Base-by-base conservation (phyloP, 371 early-diverging fungal genomes). In the Dichotomocladium elegans region DNA sequence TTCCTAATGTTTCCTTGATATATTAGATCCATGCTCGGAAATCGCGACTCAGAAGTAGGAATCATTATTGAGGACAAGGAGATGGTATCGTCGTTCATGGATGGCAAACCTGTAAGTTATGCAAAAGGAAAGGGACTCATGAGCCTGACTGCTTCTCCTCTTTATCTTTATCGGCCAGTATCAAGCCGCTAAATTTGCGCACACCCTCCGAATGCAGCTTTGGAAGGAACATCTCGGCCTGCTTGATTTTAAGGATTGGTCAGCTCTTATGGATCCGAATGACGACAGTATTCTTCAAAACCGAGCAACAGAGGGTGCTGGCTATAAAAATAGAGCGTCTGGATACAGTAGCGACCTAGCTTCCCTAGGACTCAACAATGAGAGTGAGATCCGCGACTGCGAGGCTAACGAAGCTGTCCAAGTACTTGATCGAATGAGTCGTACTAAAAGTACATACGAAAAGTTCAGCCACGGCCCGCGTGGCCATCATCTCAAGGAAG, bases 11-110 rank as follows among this genome's bases (percentile, higher is more conserved):
- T 15, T 34, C 45, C 60, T 28, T 3, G 21, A 4, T 67, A 70
- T 92, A 53, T 89, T 81, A 56, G 43, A 49, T 56, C 56, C 15
- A 41, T 48, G 48, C 63, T 87, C 25, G 97, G 97, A 15, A 85
- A 83, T 54, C 83, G 95, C 46, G 97, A 96, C 61, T 91, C 94
- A 3, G 97, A 96, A 74, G 77, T 94, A 34, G 92, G 91, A 15
- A 79, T 90, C 60, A 47, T 93, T n/a, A 76, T 94, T 27, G 90
- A 91, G 66, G 94, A 94, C 59, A 74, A 82, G 2, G 79, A 85
- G 29, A 74, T 70, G 40, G 76, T 94, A 1, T 63, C 70, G 8
- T 80, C 87, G 0, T 75, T 70, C 33, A 89, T 94, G 91, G 72
- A 89, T 58, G 90, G 88, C 3, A 66, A 83, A 27, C 70, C 74